phyloP scores from a whole-genome alignment of 1,284 basidiomycete species.

The Thelephora terrestris region DNA sequence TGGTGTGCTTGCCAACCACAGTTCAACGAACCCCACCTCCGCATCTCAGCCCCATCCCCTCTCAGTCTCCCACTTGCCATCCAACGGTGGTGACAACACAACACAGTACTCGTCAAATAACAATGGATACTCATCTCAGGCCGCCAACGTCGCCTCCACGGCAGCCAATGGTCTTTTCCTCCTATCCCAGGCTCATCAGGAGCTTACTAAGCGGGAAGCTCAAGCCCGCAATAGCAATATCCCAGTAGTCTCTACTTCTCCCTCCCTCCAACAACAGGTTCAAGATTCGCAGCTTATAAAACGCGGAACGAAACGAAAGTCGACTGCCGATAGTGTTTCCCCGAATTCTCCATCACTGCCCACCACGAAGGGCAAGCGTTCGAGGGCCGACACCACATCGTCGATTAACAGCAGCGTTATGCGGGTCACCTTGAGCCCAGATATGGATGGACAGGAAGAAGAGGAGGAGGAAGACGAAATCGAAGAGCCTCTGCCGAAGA shows the following conservation, averaged over 20 bases:
- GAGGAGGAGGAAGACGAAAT: conserved; percentile 35
- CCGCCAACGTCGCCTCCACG: conserved; percentile 39
- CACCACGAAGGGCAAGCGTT: conserved; percentile 31
- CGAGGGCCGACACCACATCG: conserved; percentile 27
- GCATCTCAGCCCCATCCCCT: conserved; percentile 21
- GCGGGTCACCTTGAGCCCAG: conserved; percentile 15
- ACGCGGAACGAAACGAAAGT: conserved; percentile 60
- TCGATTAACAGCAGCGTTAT: conserved; percentile 13
- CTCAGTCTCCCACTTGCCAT: conserved; percentile 19
- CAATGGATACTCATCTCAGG: conserved; percentile 31
- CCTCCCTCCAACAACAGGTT: conserved; percentile 9
- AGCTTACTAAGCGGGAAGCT: conserved; percentile 87
- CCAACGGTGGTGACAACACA: conserved; percentile 3
- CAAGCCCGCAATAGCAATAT: conserved; percentile 30
- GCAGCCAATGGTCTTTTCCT: conserved; percentile 91
- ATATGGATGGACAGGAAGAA: conserved; percentile 40
- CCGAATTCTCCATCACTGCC: conserved; percentile 15
- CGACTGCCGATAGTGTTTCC: conserved; percentile 30
- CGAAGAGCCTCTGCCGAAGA: conserved; percentile 22
- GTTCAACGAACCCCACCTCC: conserved; percentile 8
- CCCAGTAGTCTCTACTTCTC: conserved; percentile 15
- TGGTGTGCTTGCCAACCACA: conserved; percentile 40
- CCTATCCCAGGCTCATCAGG: conserved; percentile 88
- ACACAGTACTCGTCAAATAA: conserved; percentile 19
- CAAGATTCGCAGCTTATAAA: conserved; percentile 28